phyloP scores from a whole-genome alignment of 2,329 filamentous ascomycete species.

The Coleophoma cylindrospora region DNA sequence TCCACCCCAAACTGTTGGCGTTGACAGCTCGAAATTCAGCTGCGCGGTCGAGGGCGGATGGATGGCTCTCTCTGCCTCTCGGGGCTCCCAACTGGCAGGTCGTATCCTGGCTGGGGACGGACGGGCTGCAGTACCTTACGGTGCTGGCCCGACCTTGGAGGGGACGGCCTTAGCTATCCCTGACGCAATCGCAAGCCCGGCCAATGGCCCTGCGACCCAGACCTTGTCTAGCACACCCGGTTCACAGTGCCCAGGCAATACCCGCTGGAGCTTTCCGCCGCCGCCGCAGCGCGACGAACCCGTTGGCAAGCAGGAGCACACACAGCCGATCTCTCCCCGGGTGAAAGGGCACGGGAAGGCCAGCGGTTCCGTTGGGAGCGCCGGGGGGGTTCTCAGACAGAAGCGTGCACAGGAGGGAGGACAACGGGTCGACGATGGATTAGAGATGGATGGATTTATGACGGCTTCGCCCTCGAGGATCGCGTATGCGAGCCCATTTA shows the following conservation, averaged over 20 bases:
- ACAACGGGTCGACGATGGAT: too few species aligned
- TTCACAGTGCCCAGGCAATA: slow-evolving; percentile 11
- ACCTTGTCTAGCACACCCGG: slow-evolving; percentile 13
- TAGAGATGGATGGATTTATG: too few species aligned
- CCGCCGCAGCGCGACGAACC: slow-evolving; percentile 15
- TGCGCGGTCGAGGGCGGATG: not conserved
- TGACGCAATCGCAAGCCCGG: not conserved
- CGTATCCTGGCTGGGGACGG: not conserved
- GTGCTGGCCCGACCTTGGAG: not conserved
- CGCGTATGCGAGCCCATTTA: slow-evolving; percentile 1
- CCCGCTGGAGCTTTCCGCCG: slow-evolving; percentile 1
- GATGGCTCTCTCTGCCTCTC: not conserved
- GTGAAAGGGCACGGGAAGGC: too few species aligned
- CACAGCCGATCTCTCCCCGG: not conserved
- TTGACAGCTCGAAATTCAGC: not conserved
- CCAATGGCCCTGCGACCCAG: slow-evolving; percentile 9
- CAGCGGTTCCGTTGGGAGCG: too few species aligned
- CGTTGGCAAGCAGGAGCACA: slow-evolving; percentile 17
- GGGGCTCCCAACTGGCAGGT: not conserved
- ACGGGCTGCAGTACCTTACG: too few species aligned
- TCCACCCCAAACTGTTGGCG: not conserved
- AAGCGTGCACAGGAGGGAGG: too few species aligned
- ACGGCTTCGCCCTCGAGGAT: too few species aligned
- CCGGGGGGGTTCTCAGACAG: too few species aligned
- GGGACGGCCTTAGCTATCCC: slow-evolving; percentile 1